phyloP scores from a whole-genome alignment of 179 eudicot genomes.

The Gypsophila paniculata region DNA sequence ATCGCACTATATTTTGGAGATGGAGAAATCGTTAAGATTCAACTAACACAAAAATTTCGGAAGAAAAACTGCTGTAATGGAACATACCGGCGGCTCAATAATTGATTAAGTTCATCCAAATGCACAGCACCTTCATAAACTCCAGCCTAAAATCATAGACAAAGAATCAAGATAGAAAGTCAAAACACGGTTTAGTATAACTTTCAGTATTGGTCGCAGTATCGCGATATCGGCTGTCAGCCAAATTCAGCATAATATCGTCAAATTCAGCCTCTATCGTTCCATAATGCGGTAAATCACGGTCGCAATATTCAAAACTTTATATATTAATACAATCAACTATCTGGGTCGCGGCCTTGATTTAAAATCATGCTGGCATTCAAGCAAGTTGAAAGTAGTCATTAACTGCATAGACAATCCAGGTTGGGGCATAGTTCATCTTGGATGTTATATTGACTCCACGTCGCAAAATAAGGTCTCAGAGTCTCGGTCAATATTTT shows the following conservation, averaged over 20 bases:
- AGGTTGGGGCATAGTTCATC: neutral
- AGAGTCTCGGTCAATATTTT: too few relatives aligned
- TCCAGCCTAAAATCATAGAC: slow-evolving; percentile 42
- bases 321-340: too few relatives aligned
- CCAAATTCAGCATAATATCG: too few relatives aligned
- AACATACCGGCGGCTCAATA: slow-evolving; percentile 61
- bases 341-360: too few relatives aligned
- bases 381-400: too few relatives aligned
- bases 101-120: slow-evolving; percentile 79
- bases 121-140: slow-evolving; percentile 65
- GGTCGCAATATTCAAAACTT: too few relatives aligned
- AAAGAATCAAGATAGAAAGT: slow-evolving; percentile 3
- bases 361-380: neutral
- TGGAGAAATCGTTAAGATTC: neutral
- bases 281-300: too few relatives aligned
- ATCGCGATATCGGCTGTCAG: too few relatives aligned
- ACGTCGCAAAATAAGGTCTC: too few relatives aligned
- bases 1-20: too few relatives aligned
- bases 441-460: neutral
- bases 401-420: neutral
- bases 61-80: neutral
- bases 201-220: too few relatives aligned
- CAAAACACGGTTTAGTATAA: neutral
- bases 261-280: too few relatives aligned
- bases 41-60: neutral